Evolutionary conservation across 768 basidiomycete species (phyloP), one percentile per base, ranked within the genome.

Genomic region (Tulasnella calospora): DNA sequence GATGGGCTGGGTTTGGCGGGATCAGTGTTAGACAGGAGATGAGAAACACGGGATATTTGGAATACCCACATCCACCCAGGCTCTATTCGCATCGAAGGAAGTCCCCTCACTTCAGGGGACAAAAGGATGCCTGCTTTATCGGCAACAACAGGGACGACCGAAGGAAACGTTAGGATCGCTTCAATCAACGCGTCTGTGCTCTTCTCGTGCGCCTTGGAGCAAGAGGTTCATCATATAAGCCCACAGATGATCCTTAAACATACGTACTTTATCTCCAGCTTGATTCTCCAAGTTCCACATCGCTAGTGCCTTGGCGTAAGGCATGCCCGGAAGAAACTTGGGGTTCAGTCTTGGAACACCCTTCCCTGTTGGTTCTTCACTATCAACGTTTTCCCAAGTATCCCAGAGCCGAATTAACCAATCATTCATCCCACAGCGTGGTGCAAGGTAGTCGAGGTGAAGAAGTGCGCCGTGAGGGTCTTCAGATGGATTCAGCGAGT

Each of bases 381-480:
- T 69, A 17, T 67, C 61, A 21, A 76, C 38, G 30, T 30, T 40
- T 71, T 79, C 73, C 80, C 81, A 72, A 55, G 76, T 70, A 47
- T 89, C 87, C 82, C 86, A 92, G 46, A 93, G 83, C 51, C 92
- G 90, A 67, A 96, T 83, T 13, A 98, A 82, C 96, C 96, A 99
- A 57, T 91, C 86, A 15, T 87, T 83, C 89, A 96, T 92, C 36
- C 91, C 90, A 0, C 92, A 88, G 83, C 96, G 97, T 79, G 95
- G 85, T 0, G 94, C 91, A 30, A 98, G 86, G 82, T 91, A 93
- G 81, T 99, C 96, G 1, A 99, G 87, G 82, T 94, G 92, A 17
- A 96, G 85, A 1, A 92, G 85, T 1, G 92, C 89, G 1, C 95
- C 96, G 81, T 98, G 96, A 0, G 96, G 96, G 81, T 97, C 96